A percentile compares a stretch with the other conserved stretches of the same genome.
These are phyloP conservation scores for Didymellaceae sp. DNA, from an alignment of 2,329 filamentous ascomycete species.

Conservation along the genomic window DNA sequence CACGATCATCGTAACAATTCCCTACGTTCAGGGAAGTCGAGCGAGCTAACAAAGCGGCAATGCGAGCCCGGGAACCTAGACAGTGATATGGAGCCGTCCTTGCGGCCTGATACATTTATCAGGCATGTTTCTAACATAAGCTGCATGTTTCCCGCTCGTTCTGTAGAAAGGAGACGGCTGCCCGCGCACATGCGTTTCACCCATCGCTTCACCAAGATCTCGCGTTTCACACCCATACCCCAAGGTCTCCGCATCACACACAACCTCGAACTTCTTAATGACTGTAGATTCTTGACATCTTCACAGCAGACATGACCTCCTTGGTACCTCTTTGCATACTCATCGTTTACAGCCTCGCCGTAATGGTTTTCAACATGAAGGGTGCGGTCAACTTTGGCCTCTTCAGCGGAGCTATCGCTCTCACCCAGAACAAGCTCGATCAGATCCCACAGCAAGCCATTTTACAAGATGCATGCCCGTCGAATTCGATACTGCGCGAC, in stretches of 20 bases:
- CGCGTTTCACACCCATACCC: conserved; percentile 28
- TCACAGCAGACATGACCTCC: conserved; percentile 12
- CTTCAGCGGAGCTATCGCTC: conserved; percentile 30
- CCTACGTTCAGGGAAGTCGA: too few species aligned
- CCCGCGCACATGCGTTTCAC: conserved; percentile 32
- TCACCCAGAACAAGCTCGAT: conserved; percentile 30
- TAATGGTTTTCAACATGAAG: conserved; percentile 31
- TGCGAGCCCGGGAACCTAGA: too few species aligned
- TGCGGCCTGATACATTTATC: conserved; percentile 13
- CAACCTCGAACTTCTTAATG: neutral
- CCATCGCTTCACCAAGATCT: conserved; percentile 24
- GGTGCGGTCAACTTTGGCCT: conserved; percentile 27
- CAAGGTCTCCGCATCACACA: neutral
- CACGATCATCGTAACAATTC: too few species aligned
- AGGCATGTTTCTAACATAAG: conserved; percentile 19
- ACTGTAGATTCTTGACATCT: neutral
- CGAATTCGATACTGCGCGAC: conserved; percentile 29
- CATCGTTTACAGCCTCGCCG: conserved; percentile 11
- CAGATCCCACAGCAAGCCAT: conserved; percentile 29
- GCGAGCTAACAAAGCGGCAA: too few species aligned
- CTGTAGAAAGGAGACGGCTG: conserved; percentile 12
- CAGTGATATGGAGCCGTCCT: neutral
- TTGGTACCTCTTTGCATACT: conserved; percentile 14
- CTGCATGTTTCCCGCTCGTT: neutral
- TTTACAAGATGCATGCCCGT: conserved; percentile 33